phyloP scores from a whole-genome alignment of 371 early-diverging fungal genomes.

The Encephalitozoon romaleae region DNA sequence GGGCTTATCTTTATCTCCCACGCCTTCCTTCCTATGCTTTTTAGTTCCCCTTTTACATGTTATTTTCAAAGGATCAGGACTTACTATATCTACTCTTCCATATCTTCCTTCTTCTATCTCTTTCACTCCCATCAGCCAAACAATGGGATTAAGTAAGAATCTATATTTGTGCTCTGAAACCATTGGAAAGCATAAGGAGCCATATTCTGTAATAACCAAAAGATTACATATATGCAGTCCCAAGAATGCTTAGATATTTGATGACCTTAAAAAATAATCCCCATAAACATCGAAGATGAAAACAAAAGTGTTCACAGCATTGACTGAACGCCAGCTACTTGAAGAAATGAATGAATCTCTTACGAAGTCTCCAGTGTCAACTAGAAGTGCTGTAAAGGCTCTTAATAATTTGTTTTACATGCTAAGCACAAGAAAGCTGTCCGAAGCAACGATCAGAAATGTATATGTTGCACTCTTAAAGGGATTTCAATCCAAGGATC shows the following conservation, averaged over 20 bases:
- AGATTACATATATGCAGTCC: not conserved
- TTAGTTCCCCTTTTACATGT: not conserved
- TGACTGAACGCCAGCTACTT: not conserved
- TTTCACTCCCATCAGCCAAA: not conserved
- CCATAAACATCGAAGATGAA: not conserved
- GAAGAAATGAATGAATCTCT: slow-evolving; percentile 7
- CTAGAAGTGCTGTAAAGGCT: slow-evolving; percentile 49
- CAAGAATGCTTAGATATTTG: not conserved
- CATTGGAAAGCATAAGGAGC: not conserved
- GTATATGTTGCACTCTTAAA: slow-evolving; percentile 50
- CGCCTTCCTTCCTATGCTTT: not conserved
- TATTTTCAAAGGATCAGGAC: not conserved
- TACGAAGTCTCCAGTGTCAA: slow-evolving; percentile 22
- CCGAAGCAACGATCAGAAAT: slow-evolving; percentile 37
- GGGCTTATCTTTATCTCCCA: not conserved
- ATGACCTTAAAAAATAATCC: not conserved
- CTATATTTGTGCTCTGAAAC: not conserved
- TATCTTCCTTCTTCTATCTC: not conserved
- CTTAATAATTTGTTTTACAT: slow-evolving; percentile 49
- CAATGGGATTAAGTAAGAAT: not conserved
- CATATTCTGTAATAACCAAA: not conserved
- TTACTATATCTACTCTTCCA: not conserved
- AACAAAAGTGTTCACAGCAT: not conserved
- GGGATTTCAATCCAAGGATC: slow-evolving; percentile 51
- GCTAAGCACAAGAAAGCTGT: slow-evolving; percentile 10